Evolutionary conservation across 1,284 basidiomycete species (phyloP).

Genomic region (Ganoderma boninense): DNA sequence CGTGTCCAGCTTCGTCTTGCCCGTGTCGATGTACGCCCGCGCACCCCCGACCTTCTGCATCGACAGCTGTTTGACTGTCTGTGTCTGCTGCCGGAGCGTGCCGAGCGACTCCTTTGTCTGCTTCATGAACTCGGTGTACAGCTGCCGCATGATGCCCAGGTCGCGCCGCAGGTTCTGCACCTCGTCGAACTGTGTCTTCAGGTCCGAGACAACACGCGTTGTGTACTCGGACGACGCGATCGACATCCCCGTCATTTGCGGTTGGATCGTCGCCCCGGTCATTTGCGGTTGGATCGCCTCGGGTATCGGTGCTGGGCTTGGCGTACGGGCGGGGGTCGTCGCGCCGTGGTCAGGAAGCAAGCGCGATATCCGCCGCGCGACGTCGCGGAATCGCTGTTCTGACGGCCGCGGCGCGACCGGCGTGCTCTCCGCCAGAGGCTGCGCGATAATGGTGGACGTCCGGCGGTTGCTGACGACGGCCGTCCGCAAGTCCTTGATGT

Average conservation of each 20-base stretch:
- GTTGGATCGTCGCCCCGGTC: slow-evolving; percentile 72
- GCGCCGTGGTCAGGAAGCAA: slow-evolving; percentile 53
- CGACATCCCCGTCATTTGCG: slow-evolving; percentile 79
- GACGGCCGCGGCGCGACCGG: slow-evolving; percentile 67
- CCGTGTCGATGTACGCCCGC: slow-evolving; percentile 89
- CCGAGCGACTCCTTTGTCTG: slow-evolving; percentile 89
- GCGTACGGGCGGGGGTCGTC: slow-evolving; percentile 27
- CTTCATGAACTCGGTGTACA: slow-evolving; percentile 93
- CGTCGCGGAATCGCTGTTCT: slow-evolving; percentile 74
- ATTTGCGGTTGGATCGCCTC: slow-evolving; percentile 48
- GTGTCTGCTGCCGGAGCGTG: slow-evolving; percentile 83
- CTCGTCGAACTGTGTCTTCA: slow-evolving; percentile 94
- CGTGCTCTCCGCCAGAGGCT: slow-evolving; percentile 67
- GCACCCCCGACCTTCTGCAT: slow-evolving; percentile 86
- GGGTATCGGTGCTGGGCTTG: slow-evolving; percentile 26
- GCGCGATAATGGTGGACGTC: slow-evolving; percentile 58
- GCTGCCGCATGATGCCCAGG: slow-evolving; percentile 91
- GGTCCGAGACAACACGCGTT: slow-evolving; percentile 76
- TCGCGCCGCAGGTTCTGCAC: slow-evolving; percentile 94
- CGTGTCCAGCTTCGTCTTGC: slow-evolving; percentile 89
- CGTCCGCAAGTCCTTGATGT: slow-evolving; percentile 90
- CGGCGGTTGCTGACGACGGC: slow-evolving; percentile 64
- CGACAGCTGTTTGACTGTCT: slow-evolving; percentile 87
- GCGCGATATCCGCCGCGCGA: slow-evolving; percentile 75
- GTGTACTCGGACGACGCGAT: slow-evolving; percentile 78